Evolutionary conservation across 192 early-diverging fungal species (phyloP).

Genomic region (Rhizoclosmatium globosum): DNA sequence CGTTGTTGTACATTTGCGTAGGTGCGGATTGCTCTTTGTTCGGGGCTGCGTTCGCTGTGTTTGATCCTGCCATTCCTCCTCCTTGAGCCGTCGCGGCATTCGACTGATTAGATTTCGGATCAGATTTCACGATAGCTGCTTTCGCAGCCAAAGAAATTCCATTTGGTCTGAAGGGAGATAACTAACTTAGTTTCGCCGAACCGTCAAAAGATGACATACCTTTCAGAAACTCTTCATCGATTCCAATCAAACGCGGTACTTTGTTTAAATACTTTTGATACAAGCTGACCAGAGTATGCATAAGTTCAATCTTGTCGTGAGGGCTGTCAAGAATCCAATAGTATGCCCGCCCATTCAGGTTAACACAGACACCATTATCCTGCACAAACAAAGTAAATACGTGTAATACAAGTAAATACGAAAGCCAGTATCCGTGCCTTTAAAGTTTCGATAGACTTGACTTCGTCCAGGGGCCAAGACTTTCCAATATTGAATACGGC

Average conservation of each 20-base stretch:
- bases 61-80: not conserved
- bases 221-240: slow-evolving; percentile 53
- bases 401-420: not conserved
- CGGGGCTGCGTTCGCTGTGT: not conserved
- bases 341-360: slow-evolving; percentile 50
- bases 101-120: not conserved
- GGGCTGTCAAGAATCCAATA: slow-evolving; percentile 50
- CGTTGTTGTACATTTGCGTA: slow-evolving; percentile 20
- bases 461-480: slow-evolving; percentile 56
- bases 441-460: slow-evolving; percentile 53
- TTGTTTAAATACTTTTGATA: slow-evolving; percentile 47
- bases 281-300: slow-evolving; percentile 50
- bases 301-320: slow-evolving; percentile 49
- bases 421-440: slow-evolving; percentile 33
- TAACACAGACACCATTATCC: slow-evolving; percentile 44
- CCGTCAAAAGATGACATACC: slow-evolving; percentile 12
- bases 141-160: slow-evolving; percentile 18
- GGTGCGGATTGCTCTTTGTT: not conserved
- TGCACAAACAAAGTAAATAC: slow-evolving; percentile 12
- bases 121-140: slow-evolving; percentile 33
- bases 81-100: not conserved
- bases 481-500: slow-evolving; percentile 48
- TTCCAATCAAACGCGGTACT: slow-evolving; percentile 49
- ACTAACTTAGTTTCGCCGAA: not conserved
- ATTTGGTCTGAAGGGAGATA: slow-evolving; percentile 19